phyloP scores from a whole-genome alignment of 2,329 filamentous ascomycete genomes.

The Trichoderma atrobrunneum region DNA sequence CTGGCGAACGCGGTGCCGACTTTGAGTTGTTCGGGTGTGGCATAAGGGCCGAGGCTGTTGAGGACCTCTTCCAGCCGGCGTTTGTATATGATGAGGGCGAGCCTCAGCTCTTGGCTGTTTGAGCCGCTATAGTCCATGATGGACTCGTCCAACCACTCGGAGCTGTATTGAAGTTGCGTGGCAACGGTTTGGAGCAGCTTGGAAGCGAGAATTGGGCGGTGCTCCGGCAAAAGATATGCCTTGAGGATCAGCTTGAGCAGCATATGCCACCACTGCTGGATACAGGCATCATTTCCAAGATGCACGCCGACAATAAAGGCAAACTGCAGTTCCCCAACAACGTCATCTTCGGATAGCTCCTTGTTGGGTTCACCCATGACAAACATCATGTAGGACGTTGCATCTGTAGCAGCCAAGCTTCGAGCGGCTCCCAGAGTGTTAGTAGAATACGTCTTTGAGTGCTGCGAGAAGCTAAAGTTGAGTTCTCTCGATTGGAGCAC shows the following conservation, averaged over 20 bases:
- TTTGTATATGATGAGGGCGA: slow-evolving; percentile 54
- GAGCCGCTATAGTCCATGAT: slow-evolving; percentile 38
- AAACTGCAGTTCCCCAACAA: slow-evolving; percentile 61
- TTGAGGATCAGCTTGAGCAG: slow-evolving; percentile 50
- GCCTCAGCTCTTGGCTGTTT: slow-evolving; percentile 39
- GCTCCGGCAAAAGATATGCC: slow-evolving; percentile 44
- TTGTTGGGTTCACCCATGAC: slow-evolving; percentile 34
- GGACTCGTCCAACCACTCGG: slow-evolving; percentile 47
- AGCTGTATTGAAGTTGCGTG: slow-evolving; percentile 54
- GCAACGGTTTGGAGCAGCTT: slow-evolving; percentile 50
- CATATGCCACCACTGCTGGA: slow-evolving; percentile 62
- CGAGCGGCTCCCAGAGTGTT: slow-evolving; percentile 37
- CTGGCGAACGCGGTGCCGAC: slow-evolving; percentile 47
- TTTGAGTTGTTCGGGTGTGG: slow-evolving; percentile 41
- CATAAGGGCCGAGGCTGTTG: slow-evolving; percentile 32
- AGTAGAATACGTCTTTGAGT: slow-evolving; percentile 42
- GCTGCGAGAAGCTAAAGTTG: slow-evolving; percentile 47
- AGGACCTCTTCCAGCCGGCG: slow-evolving; percentile 50
- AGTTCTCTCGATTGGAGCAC: slow-evolving; percentile 41
- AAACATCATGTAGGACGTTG: slow-evolving; percentile 46
- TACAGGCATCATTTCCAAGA: slow-evolving; percentile 56
- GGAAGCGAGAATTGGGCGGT: slow-evolving; percentile 44
- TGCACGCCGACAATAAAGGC: slow-evolving; percentile 56
- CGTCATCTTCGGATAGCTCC: slow-evolving; percentile 37
- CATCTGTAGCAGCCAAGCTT: slow-evolving; percentile 46